These are phyloP conservation scores for Cyclotella sp. DNA, from an alignment of 108 stramenopile genomes.

Conservation along the genomic window DNA sequence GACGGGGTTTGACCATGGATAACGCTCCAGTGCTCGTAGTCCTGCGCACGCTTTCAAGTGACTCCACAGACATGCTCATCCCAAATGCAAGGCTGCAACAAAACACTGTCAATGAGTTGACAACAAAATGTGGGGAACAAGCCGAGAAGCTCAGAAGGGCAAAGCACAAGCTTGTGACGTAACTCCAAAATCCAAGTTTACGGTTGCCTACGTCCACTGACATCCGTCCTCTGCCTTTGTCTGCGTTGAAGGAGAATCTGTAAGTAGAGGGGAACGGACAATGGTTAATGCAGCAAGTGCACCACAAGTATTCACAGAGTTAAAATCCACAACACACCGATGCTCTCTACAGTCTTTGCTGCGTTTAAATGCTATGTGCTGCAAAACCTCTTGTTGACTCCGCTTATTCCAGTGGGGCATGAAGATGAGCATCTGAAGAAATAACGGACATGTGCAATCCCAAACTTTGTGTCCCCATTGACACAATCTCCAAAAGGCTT, in stretches of 20 bases:
- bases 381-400: slow-evolving; percentile 46
- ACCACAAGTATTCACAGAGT: neutral
- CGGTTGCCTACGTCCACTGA: slow-evolving; percentile 21
- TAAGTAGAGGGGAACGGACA: neutral
- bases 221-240: slow-evolving; percentile 42
- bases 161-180: slow-evolving; percentile 48
- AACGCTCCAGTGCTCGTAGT: slow-evolving; percentile 30
- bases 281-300: neutral
- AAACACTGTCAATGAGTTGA: slow-evolving; percentile 69
- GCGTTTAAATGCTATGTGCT: slow-evolving; percentile 49
- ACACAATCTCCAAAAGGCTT: neutral
- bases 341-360: slow-evolving; percentile 49
- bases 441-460: slow-evolving; percentile 62
- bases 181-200: slow-evolving; percentile 39
- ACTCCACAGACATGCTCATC: slow-evolving; percentile 68
- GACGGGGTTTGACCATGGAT: slow-evolving; percentile 53
- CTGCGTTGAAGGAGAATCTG: slow-evolving; percentile 43
- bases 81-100: slow-evolving; percentile 46
- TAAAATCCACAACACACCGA: slow-evolving; percentile 22
- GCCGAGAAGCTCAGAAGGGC: slow-evolving; percentile 59
- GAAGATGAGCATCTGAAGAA: slow-evolving; percentile 59
- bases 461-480: slow-evolving; percentile 27
- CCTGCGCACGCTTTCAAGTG: slow-evolving; percentile 59
- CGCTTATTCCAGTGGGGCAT: slow-evolving; percentile 64
- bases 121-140: slow-evolving; percentile 66